Evolutionary conservation across 179 eudicot species (phyloP), one percentile per base, ranked within the genome.

Genomic region (Amaranthus tricolor): DNA sequence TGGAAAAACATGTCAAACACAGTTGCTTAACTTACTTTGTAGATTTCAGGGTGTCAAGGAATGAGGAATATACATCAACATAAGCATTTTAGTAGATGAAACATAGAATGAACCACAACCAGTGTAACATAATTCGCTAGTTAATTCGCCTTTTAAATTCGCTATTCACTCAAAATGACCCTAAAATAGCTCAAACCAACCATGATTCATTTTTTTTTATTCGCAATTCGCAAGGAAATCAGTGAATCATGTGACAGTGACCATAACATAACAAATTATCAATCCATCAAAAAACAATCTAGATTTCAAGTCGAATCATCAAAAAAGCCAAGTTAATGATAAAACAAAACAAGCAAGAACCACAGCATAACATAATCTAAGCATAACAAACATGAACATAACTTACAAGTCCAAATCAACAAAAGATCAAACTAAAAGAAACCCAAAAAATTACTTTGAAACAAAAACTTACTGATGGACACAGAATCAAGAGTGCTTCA

Each of bases 401-500:
- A 4, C 40, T 31, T 31, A 31, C 40, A 31, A 31, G 40, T 31
- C 40, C 40, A 31, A 31, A 31, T 31, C 40, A 31, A 31, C 40
- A 31, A 31, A 31, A 31, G 40, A 31, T 31, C 2, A 31, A 31
- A 31, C 40, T 31, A 31, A 31, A 31, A 31, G 3, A n/a, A 66
- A 66, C 31, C 0, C 59, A 3, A 68, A 8, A 52, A 52, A 58
- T 20, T 50, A 52, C 51, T 58, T 55, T 17, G 54, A 48, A 68
- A 51, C 43, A 77, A 15, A 49, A 7, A n/a, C 45, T 10, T 6
- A 52, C 3, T 10, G 11, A 44, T 57, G 43, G 17, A 58, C 10
- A 60, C 63, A 56, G 10, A 72, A 55, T 50, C 62, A 49, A 69
- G 66, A 24, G 4, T 15, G 56, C 17, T 59, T 44, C n/a, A 60